A percentile compares a stretch with the other conserved stretches of the same genome.
These are phyloP conservation scores for Angophora floribunda DNA, from an alignment of 345 rosid genomes.

Conservation along the genomic window DNA sequence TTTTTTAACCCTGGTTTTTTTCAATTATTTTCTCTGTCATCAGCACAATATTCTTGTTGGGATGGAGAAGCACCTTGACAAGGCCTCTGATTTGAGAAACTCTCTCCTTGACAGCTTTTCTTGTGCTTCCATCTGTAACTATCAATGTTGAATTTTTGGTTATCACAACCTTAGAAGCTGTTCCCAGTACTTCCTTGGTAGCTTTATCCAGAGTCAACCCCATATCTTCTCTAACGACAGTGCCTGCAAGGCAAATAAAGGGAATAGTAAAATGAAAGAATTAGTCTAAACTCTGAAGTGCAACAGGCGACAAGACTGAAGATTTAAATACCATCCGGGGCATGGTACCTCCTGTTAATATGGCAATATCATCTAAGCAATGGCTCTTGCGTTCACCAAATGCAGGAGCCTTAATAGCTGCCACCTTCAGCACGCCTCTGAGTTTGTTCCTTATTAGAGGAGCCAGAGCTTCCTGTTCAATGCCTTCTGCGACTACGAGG, in stretches of 20 bases:
- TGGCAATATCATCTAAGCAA: slow-evolving; percentile 82
- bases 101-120: slow-evolving; percentile 58
- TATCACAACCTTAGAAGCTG: slow-evolving; percentile 55
- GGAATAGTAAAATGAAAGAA: background rate
- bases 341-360: slow-evolving; percentile 80
- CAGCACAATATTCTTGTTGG: background rate
- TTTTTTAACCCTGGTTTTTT: background rate
- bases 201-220: slow-evolving; percentile 67
- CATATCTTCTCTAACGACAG: slow-evolving; percentile 79
- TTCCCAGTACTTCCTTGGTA: slow-evolving; percentile 71
- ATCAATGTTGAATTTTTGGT: slow-evolving; percentile 78
- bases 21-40: background rate
- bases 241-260: slow-evolving; percentile 28
- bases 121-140: slow-evolving; percentile 65
- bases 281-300: background rate
- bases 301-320: background rate
- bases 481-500: slow-evolving; percentile 70
- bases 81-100: slow-evolving; percentile 64
- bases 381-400: slow-evolving; percentile 89
- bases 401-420: slow-evolving; percentile 86
- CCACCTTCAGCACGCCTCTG: slow-evolving; percentile 67
- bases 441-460: slow-evolving; percentile 79
- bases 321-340: background rate
- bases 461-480: slow-evolving; percentile 79
- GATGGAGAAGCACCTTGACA: slow-evolving; percentile 30